Conservation (phyloP, 768 basidiomycete species). For the Lactarius evosmus region DNA sequence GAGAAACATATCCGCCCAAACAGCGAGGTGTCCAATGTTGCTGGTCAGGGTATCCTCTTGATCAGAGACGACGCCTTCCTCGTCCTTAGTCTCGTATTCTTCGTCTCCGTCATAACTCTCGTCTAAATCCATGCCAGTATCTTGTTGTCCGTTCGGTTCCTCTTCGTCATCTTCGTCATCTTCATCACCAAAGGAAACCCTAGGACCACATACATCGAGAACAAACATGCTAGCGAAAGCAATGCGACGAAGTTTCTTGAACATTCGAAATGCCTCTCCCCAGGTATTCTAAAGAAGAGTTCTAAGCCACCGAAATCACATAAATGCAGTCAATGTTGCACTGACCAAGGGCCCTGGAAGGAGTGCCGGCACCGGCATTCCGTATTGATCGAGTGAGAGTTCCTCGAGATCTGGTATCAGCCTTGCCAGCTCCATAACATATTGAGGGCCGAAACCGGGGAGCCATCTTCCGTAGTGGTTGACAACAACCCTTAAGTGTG, state of each 20-base stretch:
- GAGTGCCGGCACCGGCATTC: not conserved
- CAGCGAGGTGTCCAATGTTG: constrained; percentile 17
- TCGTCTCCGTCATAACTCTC: constrained; percentile 1
- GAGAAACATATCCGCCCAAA: constrained; percentile 26
- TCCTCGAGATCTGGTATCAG: constrained; percentile 18
- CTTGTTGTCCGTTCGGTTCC: not conserved
- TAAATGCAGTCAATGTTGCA: not conserved
- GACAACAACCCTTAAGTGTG: constrained; percentile 19
- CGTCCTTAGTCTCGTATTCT: constrained; percentile 5
- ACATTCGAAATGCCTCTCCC: constrained; percentile 19
- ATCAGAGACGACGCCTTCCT: not conserved
- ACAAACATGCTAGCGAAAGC: constrained; percentile 20
- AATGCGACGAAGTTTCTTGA: constrained; percentile 22
- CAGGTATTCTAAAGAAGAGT: constrained; percentile 9
- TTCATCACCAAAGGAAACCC: not conserved
- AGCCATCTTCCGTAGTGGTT: constrained; percentile 15
- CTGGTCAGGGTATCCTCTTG: not conserved
- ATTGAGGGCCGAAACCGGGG: constrained; percentile 13
- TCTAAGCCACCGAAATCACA: not conserved
- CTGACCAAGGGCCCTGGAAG: constrained; percentile 18
- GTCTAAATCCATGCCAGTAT: constrained; percentile 17
- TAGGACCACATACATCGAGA: constrained; percentile 6
- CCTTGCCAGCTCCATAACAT: constrained; percentile 8
- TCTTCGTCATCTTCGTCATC: constrained; percentile 4
- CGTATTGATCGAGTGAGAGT: constrained; percentile 20